Percentiles rank a stretch among this genome's conserved stretches.
These are phyloP conservation scores for Thalassiosira sp. DNA, from an alignment of 352 stramenopile species.

Conservation along the genomic window DNA sequence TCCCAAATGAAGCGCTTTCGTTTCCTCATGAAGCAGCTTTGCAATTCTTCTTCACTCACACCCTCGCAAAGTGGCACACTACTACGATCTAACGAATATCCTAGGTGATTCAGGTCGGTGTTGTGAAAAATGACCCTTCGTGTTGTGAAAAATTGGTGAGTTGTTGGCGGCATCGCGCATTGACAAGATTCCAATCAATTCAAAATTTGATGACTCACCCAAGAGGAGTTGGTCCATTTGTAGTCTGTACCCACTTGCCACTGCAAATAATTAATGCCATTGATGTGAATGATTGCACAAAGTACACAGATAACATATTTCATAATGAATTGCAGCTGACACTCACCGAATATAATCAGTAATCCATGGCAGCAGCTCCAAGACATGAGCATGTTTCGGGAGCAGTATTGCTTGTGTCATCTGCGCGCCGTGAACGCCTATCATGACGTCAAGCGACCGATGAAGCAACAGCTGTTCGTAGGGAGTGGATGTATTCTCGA, in stretches of 20 bases:
- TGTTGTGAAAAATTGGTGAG: too few relatives aligned
- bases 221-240: conserved; percentile 35
- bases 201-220: too few relatives aligned
- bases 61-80: conserved; percentile 47
- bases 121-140: conserved; percentile 57
- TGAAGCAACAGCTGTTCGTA: conserved; percentile 50
- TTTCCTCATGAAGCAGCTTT: conserved; percentile 30
- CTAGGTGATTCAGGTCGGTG: conserved; percentile 57
- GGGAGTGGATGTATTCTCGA: conserved; percentile 43
- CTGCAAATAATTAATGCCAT: too few relatives aligned
- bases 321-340: too few relatives aligned
- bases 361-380: conserved; percentile 56
- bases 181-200: too few relatives aligned
- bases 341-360: conserved; percentile 46
- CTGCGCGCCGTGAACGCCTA: conserved; percentile 57
- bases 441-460: conserved; percentile 45
- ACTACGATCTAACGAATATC: conserved; percentile 41
- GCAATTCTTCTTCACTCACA: conserved; percentile 12
- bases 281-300: neutral
- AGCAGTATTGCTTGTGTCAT: conserved; percentile 53
- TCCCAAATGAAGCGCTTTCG: conserved; percentile 38
- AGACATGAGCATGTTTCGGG: conserved; percentile 32
- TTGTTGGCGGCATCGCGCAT: too few relatives aligned
- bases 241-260: conserved; percentile 25
- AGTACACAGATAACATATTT: conserved; percentile 5